These are phyloP conservation scores for Podosphaera leucotricha DNA, from an alignment of 2,329 filamentous ascomycete species.

Conservation along the genomic window DNA sequence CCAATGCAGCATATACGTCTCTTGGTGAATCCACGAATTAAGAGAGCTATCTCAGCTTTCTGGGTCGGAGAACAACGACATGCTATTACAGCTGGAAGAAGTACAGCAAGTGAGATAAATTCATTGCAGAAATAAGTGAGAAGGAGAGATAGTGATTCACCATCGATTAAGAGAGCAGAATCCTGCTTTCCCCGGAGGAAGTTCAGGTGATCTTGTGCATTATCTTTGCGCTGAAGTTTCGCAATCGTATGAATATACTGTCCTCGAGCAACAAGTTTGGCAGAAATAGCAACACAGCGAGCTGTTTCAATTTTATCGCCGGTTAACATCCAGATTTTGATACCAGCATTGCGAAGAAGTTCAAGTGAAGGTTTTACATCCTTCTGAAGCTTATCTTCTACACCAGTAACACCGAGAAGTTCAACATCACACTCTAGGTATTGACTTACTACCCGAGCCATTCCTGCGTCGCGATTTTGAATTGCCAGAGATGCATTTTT, in stretches of 20 bases:
- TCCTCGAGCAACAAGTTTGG: slow-evolving; percentile 76
- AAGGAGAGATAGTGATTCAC: slow-evolving; percentile 68
- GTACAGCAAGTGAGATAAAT: slow-evolving; percentile 74
- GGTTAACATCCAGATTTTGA: slow-evolving; percentile 99
- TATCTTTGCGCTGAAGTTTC: slow-evolving; percentile 61
- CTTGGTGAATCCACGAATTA: slow-evolving; percentile 78
- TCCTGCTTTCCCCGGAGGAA: slow-evolving; percentile 75
- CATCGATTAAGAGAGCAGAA: slow-evolving; percentile 75
- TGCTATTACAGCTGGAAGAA: slow-evolving; percentile 75
- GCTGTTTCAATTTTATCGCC: slow-evolving; percentile 97
- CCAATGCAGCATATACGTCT: slow-evolving; percentile 96
- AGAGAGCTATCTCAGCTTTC: slow-evolving; percentile 76
- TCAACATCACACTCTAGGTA: slow-evolving; percentile 77
- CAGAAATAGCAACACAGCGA: slow-evolving; percentile 82
- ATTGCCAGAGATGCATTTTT: slow-evolving; percentile 63
- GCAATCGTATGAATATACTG: slow-evolving; percentile 91
- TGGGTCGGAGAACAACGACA: slow-evolving; percentile 94
- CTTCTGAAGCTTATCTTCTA: slow-evolving; percentile 87
- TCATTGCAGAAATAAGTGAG: slow-evolving; percentile 59
- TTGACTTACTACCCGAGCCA: slow-evolving; percentile 57
- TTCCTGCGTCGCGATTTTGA: slow-evolving; percentile 53
- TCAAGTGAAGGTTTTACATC: slow-evolving; percentile 93
- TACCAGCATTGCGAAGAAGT: slow-evolving; percentile 81
- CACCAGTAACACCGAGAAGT: slow-evolving; percentile 86
- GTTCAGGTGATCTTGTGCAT: slow-evolving; percentile 70